Base-by-base conservation (phyloP, 176 grass and related monocot genomes). In the Paspalum notatum region DNA sequence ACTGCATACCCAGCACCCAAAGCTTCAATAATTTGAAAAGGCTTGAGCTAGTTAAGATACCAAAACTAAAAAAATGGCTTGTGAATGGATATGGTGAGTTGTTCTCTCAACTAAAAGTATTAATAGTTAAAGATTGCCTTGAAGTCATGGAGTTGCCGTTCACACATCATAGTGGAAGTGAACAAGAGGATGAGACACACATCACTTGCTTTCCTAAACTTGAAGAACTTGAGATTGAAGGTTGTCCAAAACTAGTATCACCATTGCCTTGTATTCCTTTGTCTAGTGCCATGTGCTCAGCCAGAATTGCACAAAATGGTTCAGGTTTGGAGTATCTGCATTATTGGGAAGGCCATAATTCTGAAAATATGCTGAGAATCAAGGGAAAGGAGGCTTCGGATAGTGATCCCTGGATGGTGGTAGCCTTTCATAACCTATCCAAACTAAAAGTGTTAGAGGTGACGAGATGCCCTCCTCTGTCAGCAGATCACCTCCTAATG, bases 171-270 rank as follows among this genome's bases (percentile, higher is more conserved):
- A 7, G 12, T 37, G 3, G 52, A 0, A 0, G 5, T 6, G n/a
- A 7, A 6, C 7, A 0, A 12, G 21, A 50, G 1, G 6, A 18
- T 16, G 60, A 48, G 6, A 41, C 3, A 0, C 4, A 2, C 5
- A 10, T 18, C 7, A 16, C 0, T 45, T 50, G 11, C 15, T 72
- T 72, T 61, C 79, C 79, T 10, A 72, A 3, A 4, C 24, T 70
- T 5, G 15, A 3, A 3, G 5, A 3, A 2, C 1, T 84, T 0
- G 0, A 27, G 0, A 59, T 84, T 17, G 0, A 0, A 0, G 7
- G 0, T 2, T 84, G 82, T 56, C 40, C 2, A 67, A 32, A 84
- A 0, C 8, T 68, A 32, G 32, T 32, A 0, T 10, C 1, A 16
- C 66, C 60, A 1, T 14, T 83, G 7, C 81, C 81, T 37, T 8